These are phyloP conservation scores for Hibiscus tridactylites DNA, from an alignment of 345 rosid species.

Conservation along the genomic window DNA sequence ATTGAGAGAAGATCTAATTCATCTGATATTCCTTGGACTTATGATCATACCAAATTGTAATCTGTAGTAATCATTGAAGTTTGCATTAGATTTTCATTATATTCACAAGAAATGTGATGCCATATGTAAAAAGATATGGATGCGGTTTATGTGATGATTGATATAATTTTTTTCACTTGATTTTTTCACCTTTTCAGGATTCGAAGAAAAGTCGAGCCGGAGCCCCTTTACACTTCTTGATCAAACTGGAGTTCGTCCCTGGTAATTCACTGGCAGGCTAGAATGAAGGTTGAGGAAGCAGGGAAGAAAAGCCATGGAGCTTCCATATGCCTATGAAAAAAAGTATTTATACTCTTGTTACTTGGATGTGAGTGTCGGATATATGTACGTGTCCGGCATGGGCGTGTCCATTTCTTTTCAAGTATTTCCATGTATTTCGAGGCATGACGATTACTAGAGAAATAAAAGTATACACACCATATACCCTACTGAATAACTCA, in stretches of 20 bases:
- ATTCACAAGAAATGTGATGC: neutral
- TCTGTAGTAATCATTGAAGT: too few relatives aligned
- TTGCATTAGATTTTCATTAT: too few relatives aligned
- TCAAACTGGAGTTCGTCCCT: neutral
- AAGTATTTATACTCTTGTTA: neutral
- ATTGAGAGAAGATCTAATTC: neutral
- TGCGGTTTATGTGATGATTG: neutral
- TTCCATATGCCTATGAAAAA: neutral
- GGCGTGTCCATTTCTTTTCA: neutral
- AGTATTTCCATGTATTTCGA: neutral
- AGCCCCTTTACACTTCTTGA: slow-evolving; percentile 64
- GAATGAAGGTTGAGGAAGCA: too few relatives aligned
- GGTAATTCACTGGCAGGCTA: neutral
- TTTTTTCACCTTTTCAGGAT: slow-evolving; percentile 40
- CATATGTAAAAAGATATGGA: neutral
- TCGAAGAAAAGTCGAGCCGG: slow-evolving; percentile 60
- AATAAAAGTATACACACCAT: neutral
- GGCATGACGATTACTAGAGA: neutral
- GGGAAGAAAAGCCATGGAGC: neutral
- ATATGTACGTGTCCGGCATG: neutral
- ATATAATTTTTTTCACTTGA: neutral
- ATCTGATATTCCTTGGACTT: neutral
- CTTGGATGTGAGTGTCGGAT: neutral
- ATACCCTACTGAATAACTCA: neutral
- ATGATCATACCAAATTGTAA: neutral